Evolutionary conservation across 179 eudicot genomes (phyloP).

Genomic region (Amaranthus tricolor): DNA sequence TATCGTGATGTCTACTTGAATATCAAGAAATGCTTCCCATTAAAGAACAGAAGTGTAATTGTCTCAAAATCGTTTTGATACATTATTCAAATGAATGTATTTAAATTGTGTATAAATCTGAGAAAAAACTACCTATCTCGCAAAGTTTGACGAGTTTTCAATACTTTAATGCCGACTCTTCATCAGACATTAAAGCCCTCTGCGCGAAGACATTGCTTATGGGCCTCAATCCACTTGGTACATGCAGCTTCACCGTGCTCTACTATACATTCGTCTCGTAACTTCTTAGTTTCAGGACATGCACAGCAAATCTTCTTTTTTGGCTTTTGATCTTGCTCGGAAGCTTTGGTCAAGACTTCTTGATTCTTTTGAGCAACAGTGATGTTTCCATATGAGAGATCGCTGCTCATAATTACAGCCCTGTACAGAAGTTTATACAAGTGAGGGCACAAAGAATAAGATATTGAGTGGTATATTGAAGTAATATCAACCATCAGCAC

Average conservation of each 20-base stretch:
- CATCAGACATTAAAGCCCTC: constrained; percentile 79
- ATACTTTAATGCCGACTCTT: background rate
- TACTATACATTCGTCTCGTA: constrained; percentile 90
- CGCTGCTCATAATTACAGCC: constrained; percentile 41
- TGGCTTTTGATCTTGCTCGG: constrained; percentile 55
- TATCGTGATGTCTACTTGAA: background rate
- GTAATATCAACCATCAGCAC: background rate
- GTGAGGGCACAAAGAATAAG: background rate
- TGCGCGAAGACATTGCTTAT: constrained; percentile 75
- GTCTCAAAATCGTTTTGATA: background rate
- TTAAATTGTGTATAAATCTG: background rate
- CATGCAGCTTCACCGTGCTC: constrained; percentile 85
- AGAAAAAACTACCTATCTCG: background rate
- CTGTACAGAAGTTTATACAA: constrained; percentile 10
- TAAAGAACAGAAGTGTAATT: background rate
- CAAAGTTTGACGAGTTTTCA: background rate
- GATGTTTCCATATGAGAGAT: constrained; percentile 13
- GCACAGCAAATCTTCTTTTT: constrained; percentile 97
- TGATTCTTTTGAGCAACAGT: constrained; percentile 32
- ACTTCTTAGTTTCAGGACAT: constrained; percentile 86
- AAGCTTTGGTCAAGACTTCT: constrained; percentile 29
- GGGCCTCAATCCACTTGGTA: constrained; percentile 88
- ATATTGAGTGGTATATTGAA: background rate
- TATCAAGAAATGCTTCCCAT: background rate
- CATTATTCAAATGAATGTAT: constrained; percentile 14